These are phyloP conservation scores for Nidularia sp. DNA, from an alignment of 768 basidiomycete genomes.

Conservation along the genomic window DNA sequence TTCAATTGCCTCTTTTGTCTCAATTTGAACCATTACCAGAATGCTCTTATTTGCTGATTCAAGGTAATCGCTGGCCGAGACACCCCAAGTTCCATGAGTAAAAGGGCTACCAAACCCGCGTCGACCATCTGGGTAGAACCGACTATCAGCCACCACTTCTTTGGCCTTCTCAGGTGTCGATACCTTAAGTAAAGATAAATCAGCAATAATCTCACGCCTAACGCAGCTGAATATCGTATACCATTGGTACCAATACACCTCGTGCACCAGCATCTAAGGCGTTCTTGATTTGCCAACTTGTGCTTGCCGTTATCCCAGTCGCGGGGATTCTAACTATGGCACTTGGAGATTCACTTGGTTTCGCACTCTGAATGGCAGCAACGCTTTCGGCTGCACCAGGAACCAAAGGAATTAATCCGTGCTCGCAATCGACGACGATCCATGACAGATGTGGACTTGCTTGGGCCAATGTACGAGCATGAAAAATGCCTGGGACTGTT, in stretches of 20 bases:
- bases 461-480: conserved; percentile 55
- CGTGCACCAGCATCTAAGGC: conserved; percentile 65
- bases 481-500: conserved; percentile 53
- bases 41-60: conserved; percentile 49
- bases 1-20: conserved; percentile 53
- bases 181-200: conserved; percentile 29
- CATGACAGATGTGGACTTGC: conserved; percentile 55
- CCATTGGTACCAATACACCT: conserved; percentile 67
- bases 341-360: conserved; percentile 40
- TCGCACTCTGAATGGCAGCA: conserved; percentile 46
- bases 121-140: conserved; percentile 58
- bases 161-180: conserved; percentile 53
- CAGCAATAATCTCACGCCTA: neutral
- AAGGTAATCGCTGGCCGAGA: conserved; percentile 49
- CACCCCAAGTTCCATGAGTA: conserved; percentile 54
- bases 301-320: conserved; percentile 51
- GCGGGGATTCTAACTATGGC: conserved; percentile 61
- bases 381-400: conserved; percentile 55
- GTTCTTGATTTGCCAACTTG: conserved; percentile 70
- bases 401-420: conserved; percentile 52
- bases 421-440: conserved; percentile 68
- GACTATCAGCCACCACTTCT: conserved; percentile 51
- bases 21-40: conserved; percentile 64
- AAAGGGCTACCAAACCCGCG: conserved; percentile 67
- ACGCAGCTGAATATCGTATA: conserved; percentile 16